phyloP scores from a whole-genome alignment of 2,329 filamentous ascomycete species.

The Cytospora schulzeri region DNA sequence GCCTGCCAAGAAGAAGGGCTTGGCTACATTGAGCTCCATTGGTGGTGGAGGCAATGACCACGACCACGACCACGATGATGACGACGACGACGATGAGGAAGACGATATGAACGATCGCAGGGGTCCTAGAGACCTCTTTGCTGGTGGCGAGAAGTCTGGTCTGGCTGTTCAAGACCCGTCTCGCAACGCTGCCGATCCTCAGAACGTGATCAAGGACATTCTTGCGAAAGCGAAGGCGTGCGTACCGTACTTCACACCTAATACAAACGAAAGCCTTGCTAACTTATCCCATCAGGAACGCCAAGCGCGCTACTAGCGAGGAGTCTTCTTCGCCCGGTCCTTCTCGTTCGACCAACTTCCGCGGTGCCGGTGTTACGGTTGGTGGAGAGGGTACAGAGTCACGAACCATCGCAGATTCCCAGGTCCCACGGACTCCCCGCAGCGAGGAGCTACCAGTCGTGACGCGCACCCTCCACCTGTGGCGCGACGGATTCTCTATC shows the following conservation, averaged over 20 bases:
- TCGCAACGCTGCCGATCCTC: slow-evolving; percentile 49
- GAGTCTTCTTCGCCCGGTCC: slow-evolving; percentile 49
- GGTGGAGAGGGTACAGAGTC: slow-evolving; percentile 77
- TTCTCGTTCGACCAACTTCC: slow-evolving; percentile 56
- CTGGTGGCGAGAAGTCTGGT: slow-evolving; percentile 82
- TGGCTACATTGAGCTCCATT: slow-evolving; percentile 62
- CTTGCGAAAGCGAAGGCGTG: slow-evolving; percentile 65
- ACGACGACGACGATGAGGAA: slow-evolving; percentile 62
- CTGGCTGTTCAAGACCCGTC: slow-evolving; percentile 67
- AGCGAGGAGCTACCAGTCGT: slow-evolving; percentile 32
- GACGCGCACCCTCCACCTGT: slow-evolving; percentile 71
- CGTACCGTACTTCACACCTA: slow-evolving; percentile 32
- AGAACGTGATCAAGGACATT: slow-evolving; percentile 64
- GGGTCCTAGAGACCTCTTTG: slow-evolving; percentile 70
- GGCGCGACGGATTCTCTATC: slow-evolving; percentile 83
- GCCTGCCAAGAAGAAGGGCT: slow-evolving; percentile 57
- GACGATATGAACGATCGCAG: slow-evolving; percentile 60
- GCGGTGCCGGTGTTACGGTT: slow-evolving; percentile 72
- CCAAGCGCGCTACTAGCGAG: slow-evolving; percentile 44
- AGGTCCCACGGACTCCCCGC: slow-evolving; percentile 31
- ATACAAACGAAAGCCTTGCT: not conserved
- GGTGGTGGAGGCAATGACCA: slow-evolving; percentile 54
- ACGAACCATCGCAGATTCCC: slow-evolving; percentile 64
- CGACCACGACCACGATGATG: slow-evolving; percentile 59
- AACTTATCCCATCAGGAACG: slow-evolving; percentile 51